phyloP scores from a whole-genome alignment of 805 yeast species.

The Candida manassasensis region DNA sequence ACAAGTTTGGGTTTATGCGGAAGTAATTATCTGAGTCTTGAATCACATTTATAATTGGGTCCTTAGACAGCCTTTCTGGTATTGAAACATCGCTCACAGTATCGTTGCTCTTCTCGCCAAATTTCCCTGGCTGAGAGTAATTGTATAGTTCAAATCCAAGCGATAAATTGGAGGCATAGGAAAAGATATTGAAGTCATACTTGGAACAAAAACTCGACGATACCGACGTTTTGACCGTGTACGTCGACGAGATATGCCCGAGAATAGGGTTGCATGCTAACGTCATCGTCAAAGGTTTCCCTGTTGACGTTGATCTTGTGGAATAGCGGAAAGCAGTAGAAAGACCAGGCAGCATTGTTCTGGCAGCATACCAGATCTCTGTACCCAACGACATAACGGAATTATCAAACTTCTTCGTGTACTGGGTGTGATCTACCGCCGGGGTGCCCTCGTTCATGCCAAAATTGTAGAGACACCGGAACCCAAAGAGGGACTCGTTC shows the following conservation, averaged over 20 bases:
- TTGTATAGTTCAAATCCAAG: constrained; percentile 85
- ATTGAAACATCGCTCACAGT: constrained; percentile 3
- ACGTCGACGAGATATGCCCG: constrained; percentile 85
- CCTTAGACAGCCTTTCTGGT: neutral
- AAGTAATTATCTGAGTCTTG: constrained; percentile 21
- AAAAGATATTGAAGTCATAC: constrained; percentile 85
- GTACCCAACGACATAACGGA: constrained; percentile 73
- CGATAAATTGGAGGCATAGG: constrained; percentile 82
- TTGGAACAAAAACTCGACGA: constrained; percentile 75
- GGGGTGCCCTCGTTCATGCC: constrained; percentile 21
- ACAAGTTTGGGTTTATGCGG: constrained; percentile 23
- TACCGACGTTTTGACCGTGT: constrained; percentile 74
- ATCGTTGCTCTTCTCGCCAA: constrained; percentile 1
- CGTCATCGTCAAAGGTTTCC: constrained; percentile 86
- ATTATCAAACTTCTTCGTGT: constrained; percentile 45
- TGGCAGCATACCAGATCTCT: constrained; percentile 84
- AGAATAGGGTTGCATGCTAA: constrained; percentile 81
- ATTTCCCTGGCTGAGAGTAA: constrained; percentile 19
- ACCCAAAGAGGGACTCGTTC: constrained; percentile 78
- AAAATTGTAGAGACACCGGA: constrained; percentile 71
- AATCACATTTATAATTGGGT: constrained; percentile 19
- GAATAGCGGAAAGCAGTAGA: constrained; percentile 83
- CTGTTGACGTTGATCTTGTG: constrained; percentile 79
- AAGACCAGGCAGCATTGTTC: constrained; percentile 82
- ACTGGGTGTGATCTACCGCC: constrained; percentile 24